Conservation (phyloP, 2,329 filamentous ascomycete species). For the Stagonosporopsis cucurbitacearum region DNA sequence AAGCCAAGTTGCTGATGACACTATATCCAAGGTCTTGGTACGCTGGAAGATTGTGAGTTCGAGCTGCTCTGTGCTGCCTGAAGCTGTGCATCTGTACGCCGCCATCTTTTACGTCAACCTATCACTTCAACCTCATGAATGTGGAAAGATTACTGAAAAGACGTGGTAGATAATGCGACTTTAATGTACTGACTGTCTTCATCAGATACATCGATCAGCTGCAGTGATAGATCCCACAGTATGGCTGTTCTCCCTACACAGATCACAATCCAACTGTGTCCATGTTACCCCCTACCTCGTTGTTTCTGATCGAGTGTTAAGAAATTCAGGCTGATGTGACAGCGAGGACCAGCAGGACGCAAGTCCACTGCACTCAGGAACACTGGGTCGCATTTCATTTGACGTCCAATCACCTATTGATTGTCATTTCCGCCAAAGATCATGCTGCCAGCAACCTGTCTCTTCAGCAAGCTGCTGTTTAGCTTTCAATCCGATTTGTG, state of each 20-base stretch:
- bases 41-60: slow-evolving; percentile 5
- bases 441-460: background rate
- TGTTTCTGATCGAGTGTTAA: background rate
- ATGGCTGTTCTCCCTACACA: too few relatives aligned
- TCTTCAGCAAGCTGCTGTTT: background rate
- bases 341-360: background rate
- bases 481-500: background rate
- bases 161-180: too few relatives aligned
- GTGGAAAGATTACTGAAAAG: too few relatives aligned
- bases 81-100: slow-evolving; percentile 24
- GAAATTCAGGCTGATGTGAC: background rate
- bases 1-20: slow-evolving; percentile 16
- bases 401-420: background rate
- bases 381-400: background rate
- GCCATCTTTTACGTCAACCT: background rate
- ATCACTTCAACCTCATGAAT: background rate
- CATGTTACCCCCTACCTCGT: background rate
- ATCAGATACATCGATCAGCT: too few relatives aligned
- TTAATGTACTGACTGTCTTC: too few relatives aligned
- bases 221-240: too few relatives aligned
- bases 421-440: background rate
- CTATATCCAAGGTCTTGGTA: slow-evolving; percentile 16
- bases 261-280: background rate
- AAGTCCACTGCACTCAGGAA: background rate
- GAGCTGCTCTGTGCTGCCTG: background rate